Evolutionary conservation across 768 basidiomycete genomes (phyloP), one percentile per base, ranked within the genome.

Genomic region (Botryobasidium botryosum): DNA sequence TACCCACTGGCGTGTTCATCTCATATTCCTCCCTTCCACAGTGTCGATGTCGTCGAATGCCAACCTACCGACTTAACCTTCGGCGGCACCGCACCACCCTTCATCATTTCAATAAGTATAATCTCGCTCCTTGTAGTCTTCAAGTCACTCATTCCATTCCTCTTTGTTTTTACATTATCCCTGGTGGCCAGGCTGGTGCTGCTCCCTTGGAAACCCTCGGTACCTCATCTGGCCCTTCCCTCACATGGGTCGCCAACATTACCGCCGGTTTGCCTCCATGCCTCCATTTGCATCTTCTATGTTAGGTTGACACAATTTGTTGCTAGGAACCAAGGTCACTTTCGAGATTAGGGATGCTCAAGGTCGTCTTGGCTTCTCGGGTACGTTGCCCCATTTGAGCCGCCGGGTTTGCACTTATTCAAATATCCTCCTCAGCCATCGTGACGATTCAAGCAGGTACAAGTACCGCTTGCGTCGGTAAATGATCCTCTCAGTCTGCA

Each of bases 271-370:
- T 36, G 31, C 45, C 37, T 23, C 31, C 39, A 21, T 32, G 21
- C 13, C 36, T 35, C 39, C 17, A 8, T 20, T 18, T n/a, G n/a
- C n/a, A n/a, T n/a, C n/a, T n/a, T n/a, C n/a, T n/a, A n/a, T n/a
- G n/a, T n/a, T n/a, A n/a, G n/a, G 28, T 42, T 10, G 24, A 10
- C 40, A 31, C 15, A 8, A 12, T 8, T 28, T 2, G 8, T 8
- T 2, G 15, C 40, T 31, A 56, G 57, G 56, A 12, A 51, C 55
- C 26, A 45, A 45, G 40, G 48, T 59, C 51, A 60, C 58, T 28
- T 43, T 60, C 23, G 51, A 55, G 48, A 29, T 61, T 29, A 56
- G 56, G 44, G 62, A 63, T 47, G 41, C 53, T 5, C 48, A 52
- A 24, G 62, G 62, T n/a, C 47, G 40, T 46, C 48, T 41, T 23